These are phyloP conservation scores for Trametes elegans DNA, from an alignment of 768 basidiomycete genomes.

Conservation along the genomic window DNA sequence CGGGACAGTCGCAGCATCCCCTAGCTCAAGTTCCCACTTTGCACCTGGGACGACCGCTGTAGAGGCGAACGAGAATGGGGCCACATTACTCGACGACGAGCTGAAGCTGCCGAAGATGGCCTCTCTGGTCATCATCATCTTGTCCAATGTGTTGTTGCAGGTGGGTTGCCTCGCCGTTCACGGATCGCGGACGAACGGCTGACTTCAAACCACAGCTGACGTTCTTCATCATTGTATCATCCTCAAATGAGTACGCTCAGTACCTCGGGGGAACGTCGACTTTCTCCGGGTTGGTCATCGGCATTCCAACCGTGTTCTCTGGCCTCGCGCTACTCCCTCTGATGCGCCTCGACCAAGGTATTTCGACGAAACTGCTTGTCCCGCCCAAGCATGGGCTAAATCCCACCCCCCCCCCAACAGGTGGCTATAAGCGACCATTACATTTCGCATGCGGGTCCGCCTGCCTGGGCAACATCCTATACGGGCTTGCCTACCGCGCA, in stretches of 20 bases:
- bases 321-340: conserved; percentile 58
- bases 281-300: conserved; percentile 66
- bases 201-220: conserved; percentile 42
- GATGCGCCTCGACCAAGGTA: conserved; percentile 55
- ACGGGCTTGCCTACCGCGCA: conserved; percentile 57
- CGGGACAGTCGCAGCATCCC: background rate
- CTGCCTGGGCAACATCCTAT: conserved; percentile 56
- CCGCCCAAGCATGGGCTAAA: background rate
- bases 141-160: conserved; percentile 20
- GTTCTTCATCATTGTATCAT: conserved; percentile 70
- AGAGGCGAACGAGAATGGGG: conserved; percentile 4
- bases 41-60: background rate
- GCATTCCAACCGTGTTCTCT: conserved; percentile 63
- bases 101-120: conserved; percentile 47
- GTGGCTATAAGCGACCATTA: conserved; percentile 52
- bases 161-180: background rate
- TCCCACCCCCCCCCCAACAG: conserved; percentile 32
- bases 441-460: conserved; percentile 52
- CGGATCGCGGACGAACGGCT: background rate
- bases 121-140: conserved; percentile 45
- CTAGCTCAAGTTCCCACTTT: background rate
- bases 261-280: conserved; percentile 65
- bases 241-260: conserved; percentile 60
- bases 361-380: background rate
- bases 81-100: conserved; percentile 27